A percentile compares a stretch with the other conserved stretches of the same genome.
These are phyloP conservation scores for Orbilia blumenaviensis DNA, from an alignment of 2,329 filamentous ascomycete species.

Conservation along the genomic window DNA sequence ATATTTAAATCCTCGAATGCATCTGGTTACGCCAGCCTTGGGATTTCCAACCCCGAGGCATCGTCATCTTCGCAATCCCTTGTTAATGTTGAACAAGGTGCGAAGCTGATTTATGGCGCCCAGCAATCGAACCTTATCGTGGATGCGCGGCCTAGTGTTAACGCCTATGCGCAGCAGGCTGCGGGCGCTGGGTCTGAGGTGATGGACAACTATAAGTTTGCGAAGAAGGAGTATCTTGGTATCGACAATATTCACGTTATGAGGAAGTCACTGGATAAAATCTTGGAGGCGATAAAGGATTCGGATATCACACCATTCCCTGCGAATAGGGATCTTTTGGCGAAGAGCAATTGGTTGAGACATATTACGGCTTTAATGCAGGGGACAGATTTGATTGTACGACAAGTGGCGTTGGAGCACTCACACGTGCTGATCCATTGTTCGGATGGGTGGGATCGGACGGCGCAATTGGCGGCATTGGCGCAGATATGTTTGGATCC, in stretches of 20 bases:
- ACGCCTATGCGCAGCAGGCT: constrained; percentile 92
- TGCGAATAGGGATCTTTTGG: constrained; percentile 80
- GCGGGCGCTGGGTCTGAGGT: constrained; percentile 94
- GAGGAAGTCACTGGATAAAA: constrained; percentile 85
- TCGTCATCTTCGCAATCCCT: constrained; percentile 57
- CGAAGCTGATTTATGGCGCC: constrained; percentile 77
- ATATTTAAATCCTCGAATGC: constrained; percentile 81
- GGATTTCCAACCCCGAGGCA: constrained; percentile 61
- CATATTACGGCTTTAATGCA: constrained; percentile 86
- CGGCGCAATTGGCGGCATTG: constrained; percentile 89
- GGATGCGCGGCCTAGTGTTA: constrained; percentile 91
- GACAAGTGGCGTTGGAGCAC: constrained; percentile 88
- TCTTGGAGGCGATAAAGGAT: constrained; percentile 90
- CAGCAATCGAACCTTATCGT: constrained; percentile 95
- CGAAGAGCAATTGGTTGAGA: constrained; percentile 87
- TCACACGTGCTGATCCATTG: constrained; percentile 97
- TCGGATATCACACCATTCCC: constrained; percentile 84
- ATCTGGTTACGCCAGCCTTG: constrained; percentile 55
- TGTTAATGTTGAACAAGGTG: constrained; percentile 56
- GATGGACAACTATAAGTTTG: constrained; percentile 95
- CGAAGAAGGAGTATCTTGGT: constrained; percentile 87
- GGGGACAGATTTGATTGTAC: constrained; percentile 82
- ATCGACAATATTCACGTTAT: constrained; percentile 99
- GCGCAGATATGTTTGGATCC: constrained; percentile 94
- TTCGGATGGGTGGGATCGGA: constrained; percentile 98